Evolutionary conservation across 139 green algal genomes (phyloP).

Genomic region (Coccomyxa sp.): DNA sequence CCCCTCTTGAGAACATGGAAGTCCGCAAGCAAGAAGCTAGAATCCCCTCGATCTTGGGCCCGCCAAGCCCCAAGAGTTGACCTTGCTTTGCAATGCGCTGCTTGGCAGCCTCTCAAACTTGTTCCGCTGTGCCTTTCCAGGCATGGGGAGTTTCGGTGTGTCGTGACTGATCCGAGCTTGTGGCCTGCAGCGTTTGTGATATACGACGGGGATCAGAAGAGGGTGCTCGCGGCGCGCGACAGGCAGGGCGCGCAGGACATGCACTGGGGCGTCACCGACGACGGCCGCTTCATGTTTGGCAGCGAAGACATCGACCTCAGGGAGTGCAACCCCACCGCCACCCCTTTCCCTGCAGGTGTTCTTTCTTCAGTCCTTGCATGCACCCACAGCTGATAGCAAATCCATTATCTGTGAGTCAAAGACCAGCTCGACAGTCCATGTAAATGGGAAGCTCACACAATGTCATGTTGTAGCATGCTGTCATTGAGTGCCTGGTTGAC

Average conservation of each 20-base stretch:
- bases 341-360: constrained; percentile 54
- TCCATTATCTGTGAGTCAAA: background rate
- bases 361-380: background rate
- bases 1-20: background rate
- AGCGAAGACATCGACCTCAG: constrained; percentile 43
- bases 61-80: background rate
- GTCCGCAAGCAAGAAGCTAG: too few species aligned
- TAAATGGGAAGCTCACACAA: background rate
- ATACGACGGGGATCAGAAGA: constrained; percentile 45
- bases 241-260: constrained; percentile 41
- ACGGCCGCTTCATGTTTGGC: constrained; percentile 61
- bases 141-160: background rate
- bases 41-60: background rate
- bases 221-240: constrained; percentile 55
- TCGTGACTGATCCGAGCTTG: background rate
- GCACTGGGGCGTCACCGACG: constrained; percentile 59
- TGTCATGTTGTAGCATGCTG: background rate
- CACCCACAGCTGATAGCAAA: background rate
- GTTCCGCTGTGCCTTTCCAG: background rate
- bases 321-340: constrained; percentile 56
- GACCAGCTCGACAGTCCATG: background rate
- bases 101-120: background rate
- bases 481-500: background rate
- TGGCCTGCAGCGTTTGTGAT: constrained; percentile 52
- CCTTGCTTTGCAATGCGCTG: background rate